phyloP scores from a whole-genome alignment of 2,329 filamentous ascomycete species.

The Zarea fungicola region DNA sequence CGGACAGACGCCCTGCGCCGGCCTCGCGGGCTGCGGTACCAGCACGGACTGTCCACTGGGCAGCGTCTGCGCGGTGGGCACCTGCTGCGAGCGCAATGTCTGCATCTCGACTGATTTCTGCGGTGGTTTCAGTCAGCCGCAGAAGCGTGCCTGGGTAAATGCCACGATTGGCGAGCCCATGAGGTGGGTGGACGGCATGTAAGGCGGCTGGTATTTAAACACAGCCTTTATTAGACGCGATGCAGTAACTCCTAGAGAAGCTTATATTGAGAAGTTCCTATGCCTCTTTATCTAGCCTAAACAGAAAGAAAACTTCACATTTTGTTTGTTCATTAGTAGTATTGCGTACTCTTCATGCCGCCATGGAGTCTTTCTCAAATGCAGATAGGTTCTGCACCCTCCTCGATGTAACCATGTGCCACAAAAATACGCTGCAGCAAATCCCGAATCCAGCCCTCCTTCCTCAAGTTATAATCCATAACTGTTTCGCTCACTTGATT shows the following conservation, averaged over 20 bases:
- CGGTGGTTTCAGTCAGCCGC: not conserved
- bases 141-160: slow-evolving; percentile 4
- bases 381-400: not conserved
- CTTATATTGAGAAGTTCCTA: too few relatives aligned
- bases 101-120: slow-evolving; percentile 7
- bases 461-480: slow-evolving; percentile 33
- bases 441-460: slow-evolving; percentile 31
- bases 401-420: slow-evolving; percentile 5
- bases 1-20: not conserved
- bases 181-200: slow-evolving; percentile 1
- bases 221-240: not conserved
- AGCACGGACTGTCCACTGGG: slow-evolving; percentile 4
- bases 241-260: too few relatives aligned
- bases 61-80: slow-evolving; percentile 6
- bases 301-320: too few relatives aligned
- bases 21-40: not conserved
- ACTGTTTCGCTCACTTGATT: slow-evolving; percentile 25
- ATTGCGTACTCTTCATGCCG: too few relatives aligned
- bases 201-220: not conserved
- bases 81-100: slow-evolving; percentile 5
- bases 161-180: slow-evolving; percentile 6
- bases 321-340: too few relatives aligned
- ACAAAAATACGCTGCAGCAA: slow-evolving; percentile 23
- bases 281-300: too few relatives aligned
- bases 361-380: too few relatives aligned